Evolutionary conservation across 371 early-diverging fungal genomes (phyloP).

Genomic region (Blakeslea trispora): DNA sequence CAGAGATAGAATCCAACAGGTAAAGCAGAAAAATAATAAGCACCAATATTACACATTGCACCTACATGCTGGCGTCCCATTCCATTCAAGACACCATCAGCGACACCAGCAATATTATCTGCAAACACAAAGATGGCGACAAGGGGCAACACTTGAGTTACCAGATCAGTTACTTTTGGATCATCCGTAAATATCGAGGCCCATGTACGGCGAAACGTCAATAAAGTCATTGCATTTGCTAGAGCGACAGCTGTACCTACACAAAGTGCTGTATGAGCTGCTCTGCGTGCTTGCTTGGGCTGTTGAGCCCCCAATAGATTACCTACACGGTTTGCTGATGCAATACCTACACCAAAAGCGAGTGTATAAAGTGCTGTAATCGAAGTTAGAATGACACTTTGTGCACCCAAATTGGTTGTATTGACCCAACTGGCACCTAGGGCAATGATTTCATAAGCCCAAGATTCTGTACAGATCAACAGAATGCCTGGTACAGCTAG

Average conservation of each 20-base stretch:
- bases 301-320: conserved; percentile 65
- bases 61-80: conserved; percentile 71
- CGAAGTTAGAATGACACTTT: conserved; percentile 77
- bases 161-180: conserved; percentile 58
- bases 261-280: conserved; percentile 45
- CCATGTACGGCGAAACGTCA: conserved; percentile 53
- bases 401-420: conserved; percentile 76
- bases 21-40: conserved; percentile 65
- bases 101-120: conserved; percentile 68
- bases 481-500: conserved; percentile 72
- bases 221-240: conserved; percentile 30
- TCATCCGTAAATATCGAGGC: conserved; percentile 71
- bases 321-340: conserved; percentile 77
- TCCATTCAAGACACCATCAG: conserved; percentile 72
- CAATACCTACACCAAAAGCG: conserved; percentile 65
- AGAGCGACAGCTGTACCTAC: conserved; percentile 36
- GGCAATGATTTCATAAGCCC: conserved; percentile 61
- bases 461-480: conserved; percentile 70
- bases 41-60: conserved; percentile 63
- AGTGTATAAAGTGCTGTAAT: conserved; percentile 68
- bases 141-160: conserved; percentile 69
- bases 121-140: conserved; percentile 77
- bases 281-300: conserved; percentile 47
- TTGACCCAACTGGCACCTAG: conserved; percentile 81
- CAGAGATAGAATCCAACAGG: conserved; percentile 67